Evolutionary conservation across 2,329 filamentous ascomycete genomes (phyloP), one percentile per base, ranked within the genome.

Genomic region (Teratosphaeria destructans): DNA sequence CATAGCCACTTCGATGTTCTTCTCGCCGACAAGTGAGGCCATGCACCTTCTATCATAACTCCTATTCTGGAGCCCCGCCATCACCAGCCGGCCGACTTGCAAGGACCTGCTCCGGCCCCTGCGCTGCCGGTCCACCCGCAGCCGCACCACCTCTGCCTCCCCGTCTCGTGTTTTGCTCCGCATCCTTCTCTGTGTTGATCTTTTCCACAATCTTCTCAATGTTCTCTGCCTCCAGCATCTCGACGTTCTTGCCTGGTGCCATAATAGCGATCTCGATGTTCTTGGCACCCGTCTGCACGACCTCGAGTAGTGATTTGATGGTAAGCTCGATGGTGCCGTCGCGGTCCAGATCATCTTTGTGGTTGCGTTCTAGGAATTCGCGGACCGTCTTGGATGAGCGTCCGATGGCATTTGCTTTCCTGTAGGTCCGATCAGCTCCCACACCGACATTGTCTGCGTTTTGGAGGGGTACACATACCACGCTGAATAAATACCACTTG

Each of bases 191-290:
- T 70, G 92, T 89, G 81, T 99, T 95, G 75, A 99, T 99, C 77
- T 85, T 94, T 85, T 97, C 97, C 72, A 99, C 95, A 72, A 95
- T 96, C 68, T 85, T 84, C 81, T 99, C 94, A 71, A 99, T 99
- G 71, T 96, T 90, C 75, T 97, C 93, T 35, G 93, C 88, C 2
- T 91, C 90, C 67, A 99, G 83, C 85, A 96, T 92, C 81, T 97
- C 92, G 64, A 99, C 85, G 16, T 82, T 76, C 81, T 96, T 91
- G 57, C 90, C 92, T 6, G 94, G 92, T 7, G 90, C 89, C 91
- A 97, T 96, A 72, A 99, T 87, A 60, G 95, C 94, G 71, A 99
- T 97, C 79, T 99, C 94, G 71, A 99, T 99, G 78, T 99, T 99
- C 85, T 99, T 99, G 57, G 94, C 94, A 64, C 94, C 94, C 2